Base-by-base conservation (phyloP, 2,329 filamentous ascomycete species). In the Coniosporium tulheliwenetii region DNA sequence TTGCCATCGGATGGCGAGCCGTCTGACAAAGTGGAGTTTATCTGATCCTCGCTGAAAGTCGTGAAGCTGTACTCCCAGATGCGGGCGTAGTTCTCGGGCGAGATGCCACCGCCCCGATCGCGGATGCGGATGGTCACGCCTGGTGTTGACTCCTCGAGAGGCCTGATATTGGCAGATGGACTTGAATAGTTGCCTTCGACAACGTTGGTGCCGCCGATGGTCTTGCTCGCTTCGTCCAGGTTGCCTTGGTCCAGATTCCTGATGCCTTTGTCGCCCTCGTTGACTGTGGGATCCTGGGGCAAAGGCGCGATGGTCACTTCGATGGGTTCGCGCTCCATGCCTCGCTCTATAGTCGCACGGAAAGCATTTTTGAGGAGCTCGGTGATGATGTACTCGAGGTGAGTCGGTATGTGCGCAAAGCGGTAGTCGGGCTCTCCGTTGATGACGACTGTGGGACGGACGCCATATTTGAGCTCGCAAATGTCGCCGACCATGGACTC, bases 51-150 rank as follows among this genome's bases (percentile, higher is more conserved):
- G 42, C 76, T 80, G 60, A 96, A 96, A 0, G 91, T 98, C 14
- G 89, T 95, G 58, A 95, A 98, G 46, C 84, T 91, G 59, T 96
- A 98, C 5, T 86, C 87, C 87, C 91, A 98, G 43, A 98, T 87
- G 49, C 89, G 80, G 4, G 80, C 78, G 30, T 91, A 65, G 26
- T 91, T 79, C 12, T 87, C 83, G 0, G 87, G 84, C 1, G 78
- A 74, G 42, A 98, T 96, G 31, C 91, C 91, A 35, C 89, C 89
- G 39, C 91, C 91, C n/a, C 86, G 79, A 57, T 98, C 91, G 8
- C 91, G 79, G 50, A 98, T 95, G 16, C 91, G 78, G 50, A 98
- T 93, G 0, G 91, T 96, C 10, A 98, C 85, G 32, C 86, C 87
- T 1, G 87, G 85, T 0, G 71, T 73, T 3, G 79, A 57, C 37